Evolutionary conservation across 768 basidiomycete species (phyloP).

Genomic region (Phallus indusiatus): DNA sequence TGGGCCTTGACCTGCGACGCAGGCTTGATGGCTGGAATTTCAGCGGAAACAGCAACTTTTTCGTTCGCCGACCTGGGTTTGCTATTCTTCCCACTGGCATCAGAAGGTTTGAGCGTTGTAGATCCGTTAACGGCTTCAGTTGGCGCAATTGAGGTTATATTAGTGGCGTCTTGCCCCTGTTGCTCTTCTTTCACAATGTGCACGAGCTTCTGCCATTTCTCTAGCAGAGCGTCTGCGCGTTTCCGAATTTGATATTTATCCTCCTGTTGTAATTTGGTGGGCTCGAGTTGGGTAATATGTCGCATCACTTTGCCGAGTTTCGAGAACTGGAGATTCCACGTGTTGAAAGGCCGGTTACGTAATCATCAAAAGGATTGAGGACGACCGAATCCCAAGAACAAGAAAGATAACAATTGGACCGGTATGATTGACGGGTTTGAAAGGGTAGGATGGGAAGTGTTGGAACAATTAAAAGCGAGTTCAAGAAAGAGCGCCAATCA

Average conservation of each 20-base stretch:
- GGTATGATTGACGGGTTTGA: too few relatives aligned
- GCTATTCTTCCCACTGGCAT: neutral
- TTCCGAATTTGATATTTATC: slow-evolving; percentile 65
- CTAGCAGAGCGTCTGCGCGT: slow-evolving; percentile 58
- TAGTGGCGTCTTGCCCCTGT: neutral
- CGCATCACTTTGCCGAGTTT: slow-evolving; percentile 87
- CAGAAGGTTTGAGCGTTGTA: neutral
- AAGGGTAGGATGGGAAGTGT: too few relatives aligned
- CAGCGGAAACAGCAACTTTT: too few relatives aligned
- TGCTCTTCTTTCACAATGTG: neutral
- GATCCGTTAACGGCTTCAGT: neutral
- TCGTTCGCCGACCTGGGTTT: neutral
- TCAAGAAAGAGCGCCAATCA: neutral
- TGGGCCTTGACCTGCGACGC: too few relatives aligned
- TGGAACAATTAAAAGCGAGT: too few relatives aligned
- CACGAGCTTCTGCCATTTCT: slow-evolving; percentile 47
- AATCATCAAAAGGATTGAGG: neutral
- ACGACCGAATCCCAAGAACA: slow-evolving; percentile 1
- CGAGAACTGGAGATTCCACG: slow-evolving; percentile 44
- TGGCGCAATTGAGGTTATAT: neutral
- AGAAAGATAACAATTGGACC: too few relatives aligned
- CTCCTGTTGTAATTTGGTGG: slow-evolving; percentile 49
- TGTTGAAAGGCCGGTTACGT: neutral
- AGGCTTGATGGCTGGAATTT: too few relatives aligned
- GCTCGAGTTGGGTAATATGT: slow-evolving; percentile 55